phyloP scores from a whole-genome alignment of 371 early-diverging fungal species.

The Mortierella polycephala region DNA sequence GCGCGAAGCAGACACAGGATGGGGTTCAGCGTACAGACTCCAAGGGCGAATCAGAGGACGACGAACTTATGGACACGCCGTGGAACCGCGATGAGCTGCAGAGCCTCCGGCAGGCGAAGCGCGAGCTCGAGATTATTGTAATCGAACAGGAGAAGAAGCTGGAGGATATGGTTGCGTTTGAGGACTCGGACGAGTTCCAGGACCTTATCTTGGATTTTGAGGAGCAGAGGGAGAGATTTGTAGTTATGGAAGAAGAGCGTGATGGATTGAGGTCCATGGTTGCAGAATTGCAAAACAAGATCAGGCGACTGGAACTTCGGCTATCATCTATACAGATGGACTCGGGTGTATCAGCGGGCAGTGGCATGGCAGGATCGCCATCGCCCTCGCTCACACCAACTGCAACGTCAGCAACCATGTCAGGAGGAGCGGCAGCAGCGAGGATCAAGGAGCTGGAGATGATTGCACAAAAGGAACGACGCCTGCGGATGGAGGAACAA shows the following conservation, averaged over 20 bases:
- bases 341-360: neutral
- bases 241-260: constrained; percentile 54
- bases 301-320: constrained; percentile 43
- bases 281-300: constrained; percentile 35
- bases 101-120: constrained; percentile 54
- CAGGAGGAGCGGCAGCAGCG: constrained; percentile 15
- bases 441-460: constrained; percentile 38
- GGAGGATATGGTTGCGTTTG: constrained; percentile 55
- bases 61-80: constrained; percentile 35
- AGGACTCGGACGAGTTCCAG: constrained; percentile 57
- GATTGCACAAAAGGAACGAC: constrained; percentile 56
- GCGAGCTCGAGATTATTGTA: constrained; percentile 55
- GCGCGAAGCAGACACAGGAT: neutral
- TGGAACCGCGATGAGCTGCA: constrained; percentile 53
- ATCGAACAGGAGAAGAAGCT: constrained; percentile 50
- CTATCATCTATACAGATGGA: constrained; percentile 10
- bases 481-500: constrained; percentile 54
- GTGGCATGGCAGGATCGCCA: neutral
- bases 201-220: constrained; percentile 55
- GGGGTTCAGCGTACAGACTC: too few relatives aligned
- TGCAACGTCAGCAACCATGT: constrained; percentile 21
- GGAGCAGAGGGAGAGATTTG: constrained; percentile 58
- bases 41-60: constrained; percentile 11
- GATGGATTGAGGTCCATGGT: constrained; percentile 28
- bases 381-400: constrained; percentile 8